These are phyloP conservation scores for Leccinum pallidistipes DNA, from an alignment of 1,284 basidiomycete genomes.

Conservation along the genomic window DNA sequence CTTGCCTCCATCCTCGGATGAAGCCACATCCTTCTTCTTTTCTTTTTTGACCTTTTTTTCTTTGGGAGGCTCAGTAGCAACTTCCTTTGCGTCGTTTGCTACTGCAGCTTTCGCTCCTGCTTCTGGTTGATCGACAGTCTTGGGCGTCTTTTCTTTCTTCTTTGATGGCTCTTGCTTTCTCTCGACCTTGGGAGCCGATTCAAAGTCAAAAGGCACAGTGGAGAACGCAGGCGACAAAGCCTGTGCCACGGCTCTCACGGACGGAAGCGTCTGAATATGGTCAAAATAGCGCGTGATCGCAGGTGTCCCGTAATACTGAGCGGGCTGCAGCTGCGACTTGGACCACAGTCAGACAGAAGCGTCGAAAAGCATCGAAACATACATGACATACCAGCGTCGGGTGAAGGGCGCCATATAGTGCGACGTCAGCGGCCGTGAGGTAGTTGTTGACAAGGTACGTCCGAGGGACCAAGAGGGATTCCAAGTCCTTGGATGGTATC, in stretches of 20 bases:
- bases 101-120: slow-evolving; percentile 30
- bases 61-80: slow-evolving; percentile 36
- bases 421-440: slow-evolving; percentile 85
- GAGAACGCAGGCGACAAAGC: slow-evolving; percentile 57
- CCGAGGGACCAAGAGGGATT: slow-evolving; percentile 69
- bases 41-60: slow-evolving; percentile 50
- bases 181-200: slow-evolving; percentile 71
- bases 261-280: slow-evolving; percentile 77
- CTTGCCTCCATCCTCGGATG: slow-evolving; percentile 37
- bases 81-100: slow-evolving; percentile 28
- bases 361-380: background rate
- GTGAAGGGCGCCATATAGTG: slow-evolving; percentile 82
- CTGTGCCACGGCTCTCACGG: slow-evolving; percentile 57
- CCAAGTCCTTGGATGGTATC: slow-evolving; percentile 56
- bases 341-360: slow-evolving; percentile 16
- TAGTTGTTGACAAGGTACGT: slow-evolving; percentile 84
- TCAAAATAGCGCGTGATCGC: slow-evolving; percentile 91
- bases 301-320: slow-evolving; percentile 74
- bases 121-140: slow-evolving; percentile 39
- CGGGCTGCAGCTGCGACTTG: slow-evolving; percentile 65
- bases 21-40: slow-evolving; percentile 52
- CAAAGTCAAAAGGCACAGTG: slow-evolving; percentile 69
- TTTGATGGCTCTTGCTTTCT: slow-evolving; percentile 73
- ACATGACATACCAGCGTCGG: slow-evolving; percentile 64
- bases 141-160: slow-evolving; percentile 78